Conservation (phyloP, 805 yeast genomes). For the Cyberlindnera subsufficiens region DNA sequence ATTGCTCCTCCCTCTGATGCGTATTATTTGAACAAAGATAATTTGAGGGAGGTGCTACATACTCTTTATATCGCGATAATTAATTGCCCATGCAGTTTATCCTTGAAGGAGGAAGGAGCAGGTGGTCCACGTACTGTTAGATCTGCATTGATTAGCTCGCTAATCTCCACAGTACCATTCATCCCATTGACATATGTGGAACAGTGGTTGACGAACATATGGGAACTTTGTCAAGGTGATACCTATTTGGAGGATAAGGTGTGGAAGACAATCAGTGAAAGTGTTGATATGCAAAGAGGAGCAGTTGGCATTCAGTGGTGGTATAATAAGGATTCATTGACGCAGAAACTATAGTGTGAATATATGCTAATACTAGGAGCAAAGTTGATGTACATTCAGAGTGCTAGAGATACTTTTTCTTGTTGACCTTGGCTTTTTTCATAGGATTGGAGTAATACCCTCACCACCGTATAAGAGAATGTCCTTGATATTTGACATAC, state of each 20-base stretch:
- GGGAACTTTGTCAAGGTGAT: constrained; percentile 26
- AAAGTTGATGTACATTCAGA: background rate
- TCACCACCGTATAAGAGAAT: constrained; percentile 18
- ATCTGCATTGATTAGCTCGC: constrained; percentile 40
- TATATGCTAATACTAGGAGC: background rate
- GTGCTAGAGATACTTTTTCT: background rate
- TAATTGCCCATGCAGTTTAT: constrained; percentile 28
- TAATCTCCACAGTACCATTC: constrained; percentile 49
- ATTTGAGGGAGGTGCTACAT: constrained; percentile 32
- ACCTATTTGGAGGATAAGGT: constrained; percentile 31
- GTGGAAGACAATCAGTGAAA: constrained; percentile 55
- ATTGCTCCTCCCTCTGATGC: constrained; percentile 32
- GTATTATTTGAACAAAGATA: constrained; percentile 24
- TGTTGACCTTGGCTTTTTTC: background rate
- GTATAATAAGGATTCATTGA: constrained; percentile 34
- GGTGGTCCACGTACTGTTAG: constrained; percentile 30
- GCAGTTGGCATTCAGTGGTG: constrained; percentile 57
- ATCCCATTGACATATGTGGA: constrained; percentile 37
- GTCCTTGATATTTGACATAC: constrained; percentile 43
- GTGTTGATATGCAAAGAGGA: constrained; percentile 50
- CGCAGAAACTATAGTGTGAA: constrained; percentile 1
- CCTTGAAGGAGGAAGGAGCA: constrained; percentile 12
- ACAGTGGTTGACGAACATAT: constrained; percentile 42
- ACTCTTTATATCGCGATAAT: constrained; percentile 37
- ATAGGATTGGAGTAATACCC: constrained; percentile 10